Percentiles rank a stretch among this genome's conserved stretches.
These are phyloP conservation scores for Dothidotthia symphoricarpi DNA, from an alignment of 2,329 filamentous ascomycete species.

Conservation along the genomic window DNA sequence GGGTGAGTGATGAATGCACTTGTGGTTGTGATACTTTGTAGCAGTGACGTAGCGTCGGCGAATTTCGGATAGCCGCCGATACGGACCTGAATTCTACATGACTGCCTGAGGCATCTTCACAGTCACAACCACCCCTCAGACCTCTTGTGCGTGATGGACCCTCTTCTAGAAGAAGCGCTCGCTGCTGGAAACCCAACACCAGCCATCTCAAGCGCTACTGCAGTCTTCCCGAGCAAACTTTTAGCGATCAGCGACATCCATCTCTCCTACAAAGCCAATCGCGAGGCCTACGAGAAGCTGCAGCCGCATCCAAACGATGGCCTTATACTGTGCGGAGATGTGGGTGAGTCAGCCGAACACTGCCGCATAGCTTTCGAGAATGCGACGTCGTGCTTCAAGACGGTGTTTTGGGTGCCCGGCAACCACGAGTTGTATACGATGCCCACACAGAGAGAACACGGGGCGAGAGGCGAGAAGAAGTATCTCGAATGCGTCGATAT, in stretches of 20 bases:
- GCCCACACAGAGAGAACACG: slow-evolving; percentile 38
- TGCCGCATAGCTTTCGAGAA: slow-evolving; percentile 38
- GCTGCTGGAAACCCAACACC: slow-evolving; percentile 7
- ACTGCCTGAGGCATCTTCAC: no score
- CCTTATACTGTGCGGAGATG: slow-evolving; percentile 48
- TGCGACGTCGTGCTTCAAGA: slow-evolving; percentile 44
- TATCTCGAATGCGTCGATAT: slow-evolving; percentile 56
- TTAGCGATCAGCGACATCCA: slow-evolving; percentile 51
- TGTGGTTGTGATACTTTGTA: no score
- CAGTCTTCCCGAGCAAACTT: slow-evolving; percentile 29
- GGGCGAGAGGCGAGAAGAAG: slow-evolving; percentile 52
- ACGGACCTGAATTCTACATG: no score
- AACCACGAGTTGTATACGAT: slow-evolving; percentile 60
- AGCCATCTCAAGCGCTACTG: slow-evolving; percentile 9
- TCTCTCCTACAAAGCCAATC: slow-evolving; percentile 48
- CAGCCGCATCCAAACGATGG: slow-evolving; percentile 44
- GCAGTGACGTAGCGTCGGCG: no score
- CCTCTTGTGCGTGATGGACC: slow-evolving; percentile 2
- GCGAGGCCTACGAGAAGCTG: slow-evolving; percentile 46
- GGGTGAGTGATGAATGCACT: no score
- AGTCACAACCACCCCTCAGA: no score
- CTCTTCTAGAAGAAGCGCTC: not conserved
- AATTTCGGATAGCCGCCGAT: no score
- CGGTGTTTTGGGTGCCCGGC: slow-evolving; percentile 58
- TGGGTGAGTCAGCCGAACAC: slow-evolving; percentile 38